Base-by-base conservation (phyloP, 495 filamentous ascomycete species). In the Neurospora sp. region DNA sequence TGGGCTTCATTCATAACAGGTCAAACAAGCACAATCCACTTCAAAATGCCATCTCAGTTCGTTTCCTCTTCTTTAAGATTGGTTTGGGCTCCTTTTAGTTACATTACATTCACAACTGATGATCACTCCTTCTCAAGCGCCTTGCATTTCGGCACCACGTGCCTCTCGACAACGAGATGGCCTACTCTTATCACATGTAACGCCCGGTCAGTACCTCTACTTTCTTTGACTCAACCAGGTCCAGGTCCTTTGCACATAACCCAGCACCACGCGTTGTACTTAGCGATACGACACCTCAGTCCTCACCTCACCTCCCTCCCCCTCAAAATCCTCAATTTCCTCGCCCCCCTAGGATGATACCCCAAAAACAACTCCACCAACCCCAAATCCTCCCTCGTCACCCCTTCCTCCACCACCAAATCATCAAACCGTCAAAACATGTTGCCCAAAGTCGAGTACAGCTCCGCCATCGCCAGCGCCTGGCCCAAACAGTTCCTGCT, bases 401-500 rank as follows among this genome's bases (percentile, higher is more conserved):
- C 69, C 6, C 61, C 68, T 0, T 44, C 68, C 22, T 68, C 20
- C 2, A 73, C 41, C 3, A 20, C 18, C 9, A 76, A n/a, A 11
- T 39, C 44, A 14, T 37, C 42, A 48, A 76, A 76, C 0, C 81
- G 76, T 2, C 80, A 79, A 74, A 85, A 86, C 0, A 88, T 68
- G 12, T 73, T 81, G 20, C 81, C 81, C 1, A 88, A n/a, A 4
- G 75, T 77, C 37, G 85, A 77, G 69, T 83, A 82, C 59, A 88
- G 76, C 72, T 89, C 86, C 12, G 79, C 80, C 68, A 82, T 80
- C 0, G 83, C 86, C 18, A 89, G 74, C 69, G 83, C 82, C 71
- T 81, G 80, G 7, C 86, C 87, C 4, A 84, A n/a, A 76, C 88
- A 89, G 8, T 73, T 74, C n/a, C 85, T 75, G 8, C 71, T 77